Evolutionary conservation across 352 stramenopile species (phyloP).

Genomic region (Ophiocytium majus): DNA sequence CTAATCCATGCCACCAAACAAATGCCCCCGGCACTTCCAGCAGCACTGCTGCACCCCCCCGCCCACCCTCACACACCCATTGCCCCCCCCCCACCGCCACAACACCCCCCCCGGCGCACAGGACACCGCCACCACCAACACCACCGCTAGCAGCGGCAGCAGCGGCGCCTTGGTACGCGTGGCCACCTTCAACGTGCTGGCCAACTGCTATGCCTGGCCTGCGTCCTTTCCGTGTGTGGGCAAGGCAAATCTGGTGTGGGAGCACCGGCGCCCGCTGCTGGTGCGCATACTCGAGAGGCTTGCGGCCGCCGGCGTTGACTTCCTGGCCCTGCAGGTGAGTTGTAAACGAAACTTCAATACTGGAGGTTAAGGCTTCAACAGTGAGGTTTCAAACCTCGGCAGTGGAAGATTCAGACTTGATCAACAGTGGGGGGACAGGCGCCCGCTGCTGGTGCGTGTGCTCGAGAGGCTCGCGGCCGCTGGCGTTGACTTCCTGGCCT

Average conservation of each 20-base stretch:
- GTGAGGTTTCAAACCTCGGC: background rate
- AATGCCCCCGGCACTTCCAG: too few species aligned
- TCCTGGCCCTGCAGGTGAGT: slow-evolving; percentile 7
- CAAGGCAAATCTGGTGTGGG: background rate
- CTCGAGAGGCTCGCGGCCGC: background rate
- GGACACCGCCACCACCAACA: too few species aligned
- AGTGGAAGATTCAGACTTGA: background rate
- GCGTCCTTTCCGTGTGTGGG: slow-evolving; percentile 9
- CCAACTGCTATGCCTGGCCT: slow-evolving; percentile 5
- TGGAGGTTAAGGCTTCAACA: background rate
- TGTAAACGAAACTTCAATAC: background rate
- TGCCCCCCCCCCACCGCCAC: too few species aligned
- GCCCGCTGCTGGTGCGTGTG: background rate
- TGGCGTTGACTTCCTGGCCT: slow-evolving; percentile 10
- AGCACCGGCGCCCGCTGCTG: background rate
- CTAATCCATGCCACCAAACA: too few species aligned
- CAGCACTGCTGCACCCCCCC: too few species aligned
- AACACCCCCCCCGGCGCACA: too few species aligned
- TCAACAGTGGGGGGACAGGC: background rate
- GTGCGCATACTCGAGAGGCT: slow-evolving; percentile 2
- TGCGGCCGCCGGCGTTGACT: background rate
- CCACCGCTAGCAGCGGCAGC: too few species aligned
- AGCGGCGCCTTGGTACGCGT: background rate
- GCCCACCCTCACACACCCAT: too few species aligned
- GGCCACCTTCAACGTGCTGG: slow-evolving; percentile 24